Base-by-base conservation (phyloP, 495 filamentous ascomycete species). In the Penicillium arizonense region DNA sequence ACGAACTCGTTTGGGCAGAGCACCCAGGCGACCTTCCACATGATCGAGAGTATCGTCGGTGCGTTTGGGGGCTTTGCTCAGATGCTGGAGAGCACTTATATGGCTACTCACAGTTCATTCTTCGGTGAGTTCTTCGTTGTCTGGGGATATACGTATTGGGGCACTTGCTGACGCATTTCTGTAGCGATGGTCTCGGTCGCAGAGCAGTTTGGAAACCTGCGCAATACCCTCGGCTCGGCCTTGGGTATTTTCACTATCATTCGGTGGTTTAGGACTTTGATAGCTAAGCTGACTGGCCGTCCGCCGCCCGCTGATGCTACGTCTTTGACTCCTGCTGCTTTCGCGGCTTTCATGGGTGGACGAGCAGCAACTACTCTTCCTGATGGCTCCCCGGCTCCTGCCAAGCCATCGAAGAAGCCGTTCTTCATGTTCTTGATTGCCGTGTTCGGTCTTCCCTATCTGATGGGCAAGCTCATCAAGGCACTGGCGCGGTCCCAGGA, bases 51-150 rank as follows among this genome's bases (percentile, higher is more conserved):
- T 56, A 88, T 99, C 38, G 94, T 97, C n/a, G 87, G 90, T n/a
- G 92, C 95, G 13, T 97, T 77, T 57, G 90, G 93, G 26, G 95
- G 95, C 2, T 96, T 99, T 65, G 92, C 95, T 14, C 95, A 99
- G 78, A 97, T 99, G 95, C 80, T 99, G 10, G 94, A 99, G 73
- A 97, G 93, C 70, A 97, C 95, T 10, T 99, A 96, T 62, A 97
- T 99, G 95, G 94, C 95, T n/a, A 99, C 95, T 3, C 95, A 97
- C 75, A 95, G 89, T 44, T 93, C 88, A 44, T 99, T 99, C 73
- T 97, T 97, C 67, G 94, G 93, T 97, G 83, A 67, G 88, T 78
- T 24, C 20, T 16, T 35, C 24, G 50, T 32, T 44, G 6, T 49
- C 20, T 41, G 2, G 12, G 14, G 35, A 21, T 10, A 8, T 0